Conservation (phyloP, 768 basidiomycete genomes). For the Royoungia palumana region DNA sequence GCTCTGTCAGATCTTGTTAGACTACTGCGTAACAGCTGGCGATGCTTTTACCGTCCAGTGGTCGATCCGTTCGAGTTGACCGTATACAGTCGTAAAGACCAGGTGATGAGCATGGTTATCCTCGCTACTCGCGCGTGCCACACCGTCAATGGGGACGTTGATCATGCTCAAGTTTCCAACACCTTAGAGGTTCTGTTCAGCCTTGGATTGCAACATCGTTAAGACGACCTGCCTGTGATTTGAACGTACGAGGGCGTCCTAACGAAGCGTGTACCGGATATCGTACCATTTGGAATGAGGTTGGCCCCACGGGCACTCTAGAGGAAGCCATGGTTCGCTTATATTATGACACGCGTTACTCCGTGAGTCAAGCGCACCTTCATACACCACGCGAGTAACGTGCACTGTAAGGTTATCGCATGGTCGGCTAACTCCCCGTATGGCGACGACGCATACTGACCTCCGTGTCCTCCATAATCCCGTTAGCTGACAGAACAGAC, state of each 20-base stretch:
- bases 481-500: conserved; percentile 53
- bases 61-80: conserved; percentile 51
- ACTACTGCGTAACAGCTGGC: conserved; percentile 3
- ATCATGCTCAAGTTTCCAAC: conserved; percentile 62
- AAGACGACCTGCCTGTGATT: conserved; percentile 47
- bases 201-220: conserved; percentile 16
- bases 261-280: conserved; percentile 65
- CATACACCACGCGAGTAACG: conserved; percentile 54
- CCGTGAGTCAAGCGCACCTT: conserved; percentile 30
- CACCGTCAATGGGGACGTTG: conserved; percentile 59
- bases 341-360: neutral
- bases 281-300: conserved; percentile 69
- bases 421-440: conserved; percentile 13
- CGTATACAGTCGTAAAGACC: conserved; percentile 73
- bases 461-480: conserved; percentile 66
- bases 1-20: conserved; percentile 40
- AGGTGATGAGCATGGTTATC: conserved; percentile 64
- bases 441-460: conserved; percentile 30
- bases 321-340: neutral
- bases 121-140: conserved; percentile 52
- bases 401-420: conserved; percentile 30
- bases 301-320: conserved; percentile 60
- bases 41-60: conserved; percentile 62
- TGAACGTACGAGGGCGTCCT: conserved; percentile 75
- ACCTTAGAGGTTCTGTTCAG: conserved; percentile 42